A percentile compares a stretch with the other conserved stretches of the same genome.
These are phyloP conservation scores for Clarkia xantiana DNA, from an alignment of 345 rosid genomes.

Conservation along the genomic window DNA sequence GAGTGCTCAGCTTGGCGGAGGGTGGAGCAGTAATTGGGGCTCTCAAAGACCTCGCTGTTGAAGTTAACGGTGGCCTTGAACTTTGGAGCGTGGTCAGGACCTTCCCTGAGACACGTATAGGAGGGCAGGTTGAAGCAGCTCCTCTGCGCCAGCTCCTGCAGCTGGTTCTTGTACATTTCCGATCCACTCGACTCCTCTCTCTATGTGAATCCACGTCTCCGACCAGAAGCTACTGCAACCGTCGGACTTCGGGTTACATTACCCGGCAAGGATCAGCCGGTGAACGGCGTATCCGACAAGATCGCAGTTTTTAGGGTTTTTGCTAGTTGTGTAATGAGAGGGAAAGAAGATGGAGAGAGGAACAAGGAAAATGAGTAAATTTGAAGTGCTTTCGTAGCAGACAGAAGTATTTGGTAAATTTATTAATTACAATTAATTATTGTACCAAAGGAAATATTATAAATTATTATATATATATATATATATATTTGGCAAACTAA, in stretches of 20 bases:
- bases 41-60: constrained; percentile 92
- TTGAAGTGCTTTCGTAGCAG: too few relatives aligned
- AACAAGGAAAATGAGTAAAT: background rate
- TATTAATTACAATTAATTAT: too few relatives aligned
- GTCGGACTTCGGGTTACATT: background rate
- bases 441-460: too few relatives aligned
- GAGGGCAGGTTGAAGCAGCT: constrained; percentile 96
- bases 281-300: constrained; percentile 1
- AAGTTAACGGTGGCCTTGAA: constrained; percentile 95
- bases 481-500: too few relatives aligned
- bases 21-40: constrained; percentile 87
- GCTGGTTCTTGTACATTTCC: constrained; percentile 98
- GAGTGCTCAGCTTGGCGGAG: constrained; percentile 99
- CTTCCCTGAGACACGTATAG: constrained; percentile 86
- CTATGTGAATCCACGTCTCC: background rate
- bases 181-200: background rate
- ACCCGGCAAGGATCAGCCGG: background rate
- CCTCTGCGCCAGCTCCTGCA: constrained; percentile 99
- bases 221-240: background rate
- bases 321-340: background rate
- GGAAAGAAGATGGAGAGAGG: background rate
- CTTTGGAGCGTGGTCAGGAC: constrained; percentile 99
- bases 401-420: too few relatives aligned
- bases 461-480: too few relatives aligned
- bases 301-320: constrained; percentile 5